Conservation (phyloP, 148 eudicot genomes). For the Polygonum maritimum region DNA sequence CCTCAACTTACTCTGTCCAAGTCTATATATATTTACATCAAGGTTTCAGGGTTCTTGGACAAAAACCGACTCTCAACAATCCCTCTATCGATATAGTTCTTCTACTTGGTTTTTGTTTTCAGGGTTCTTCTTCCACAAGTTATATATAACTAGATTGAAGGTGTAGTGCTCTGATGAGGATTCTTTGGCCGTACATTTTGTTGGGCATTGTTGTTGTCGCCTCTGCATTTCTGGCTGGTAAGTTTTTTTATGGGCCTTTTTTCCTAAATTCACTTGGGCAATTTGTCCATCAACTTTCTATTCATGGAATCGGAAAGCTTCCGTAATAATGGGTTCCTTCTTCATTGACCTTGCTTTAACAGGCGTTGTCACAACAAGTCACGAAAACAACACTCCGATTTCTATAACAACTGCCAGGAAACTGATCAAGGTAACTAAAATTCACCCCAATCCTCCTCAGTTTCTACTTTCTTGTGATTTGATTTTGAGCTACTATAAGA, state of each 20-base stretch:
- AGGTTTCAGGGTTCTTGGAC: too few relatives aligned
- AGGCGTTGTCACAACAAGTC: not conserved
- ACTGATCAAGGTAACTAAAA: not conserved
- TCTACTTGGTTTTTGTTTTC: too few relatives aligned
- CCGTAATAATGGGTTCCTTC: not conserved
- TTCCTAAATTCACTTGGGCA: not conserved
- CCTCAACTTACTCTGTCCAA: not conserved
- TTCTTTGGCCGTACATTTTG: not conserved
- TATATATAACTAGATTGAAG: not conserved
- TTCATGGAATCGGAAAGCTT: not conserved
- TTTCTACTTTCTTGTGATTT: too few relatives aligned
- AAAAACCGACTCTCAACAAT: not conserved
- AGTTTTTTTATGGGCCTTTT: not conserved
- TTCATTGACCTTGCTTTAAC: not conserved
- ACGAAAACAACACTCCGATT: not conserved
- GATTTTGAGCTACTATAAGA: too few relatives aligned
- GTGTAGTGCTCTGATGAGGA: not conserved
- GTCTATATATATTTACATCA: too few relatives aligned
- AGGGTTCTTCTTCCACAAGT: not conserved
- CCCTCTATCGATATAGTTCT: too few relatives aligned
- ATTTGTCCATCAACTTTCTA: too few relatives aligned
- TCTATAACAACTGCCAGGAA: not conserved
- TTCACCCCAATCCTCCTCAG: not conserved
- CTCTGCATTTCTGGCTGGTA: not conserved
- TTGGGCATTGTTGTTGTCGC: not conserved